Evolutionary conservation across 1,284 basidiomycete genomes (phyloP).

Genomic region (Flammula alnicola): DNA sequence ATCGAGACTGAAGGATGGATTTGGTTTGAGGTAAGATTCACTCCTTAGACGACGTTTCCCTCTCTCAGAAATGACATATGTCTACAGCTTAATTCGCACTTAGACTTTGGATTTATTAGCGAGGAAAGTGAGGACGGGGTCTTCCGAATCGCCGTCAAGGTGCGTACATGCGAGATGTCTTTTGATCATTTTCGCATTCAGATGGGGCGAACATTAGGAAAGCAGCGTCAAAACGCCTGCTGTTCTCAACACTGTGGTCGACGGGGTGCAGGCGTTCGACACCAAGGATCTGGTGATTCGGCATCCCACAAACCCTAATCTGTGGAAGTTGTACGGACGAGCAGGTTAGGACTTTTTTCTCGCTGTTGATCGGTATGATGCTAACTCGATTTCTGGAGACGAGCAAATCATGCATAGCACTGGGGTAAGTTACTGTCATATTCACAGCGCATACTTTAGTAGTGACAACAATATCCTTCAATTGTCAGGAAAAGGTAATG

Average conservation of each 20-base stretch:
- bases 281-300: constrained; percentile 3
- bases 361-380: too few relatives aligned
- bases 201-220: not conserved
- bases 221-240: constrained; percentile 7
- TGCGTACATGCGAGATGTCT: not conserved
- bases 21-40: constrained; percentile 4
- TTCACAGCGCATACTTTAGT: not conserved
- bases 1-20: constrained; percentile 3
- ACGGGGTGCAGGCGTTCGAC: constrained; percentile 8
- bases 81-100: not conserved
- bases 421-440: not conserved
- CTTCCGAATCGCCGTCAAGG: constrained; percentile 7
- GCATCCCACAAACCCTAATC: constrained; percentile 3
- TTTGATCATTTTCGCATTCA: not conserved
- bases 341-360: constrained; percentile 1
- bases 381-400: not conserved
- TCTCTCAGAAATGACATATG: not conserved
- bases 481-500: constrained; percentile 9
- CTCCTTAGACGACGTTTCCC: not conserved
- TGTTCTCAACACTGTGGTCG: not conserved
- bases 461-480: not conserved
- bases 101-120: constrained; percentile 4
- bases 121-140: constrained; percentile 2
- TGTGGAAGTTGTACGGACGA: constrained; percentile 10
- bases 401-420: constrained; percentile 13